Conservation (phyloP, 352 stramenopile species). For the Phytopythium helicoides region DNA sequence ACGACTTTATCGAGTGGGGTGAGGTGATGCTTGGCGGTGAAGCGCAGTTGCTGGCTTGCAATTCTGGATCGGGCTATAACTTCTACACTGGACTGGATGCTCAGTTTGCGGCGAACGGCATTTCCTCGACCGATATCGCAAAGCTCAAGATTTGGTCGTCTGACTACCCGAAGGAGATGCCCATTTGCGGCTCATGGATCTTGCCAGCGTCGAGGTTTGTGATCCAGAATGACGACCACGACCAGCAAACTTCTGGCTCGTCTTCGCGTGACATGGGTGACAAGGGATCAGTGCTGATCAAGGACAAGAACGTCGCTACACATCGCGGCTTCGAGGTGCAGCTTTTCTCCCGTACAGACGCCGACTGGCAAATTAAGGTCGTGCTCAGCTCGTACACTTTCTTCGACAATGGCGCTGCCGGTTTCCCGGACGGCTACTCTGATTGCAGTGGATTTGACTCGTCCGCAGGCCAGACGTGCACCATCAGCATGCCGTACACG, state of each 20-base stretch:
- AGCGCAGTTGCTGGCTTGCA: conserved; percentile 44
- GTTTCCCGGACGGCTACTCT: conserved; percentile 54
- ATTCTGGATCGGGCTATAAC: conserved; percentile 53
- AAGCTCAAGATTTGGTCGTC: conserved; percentile 83
- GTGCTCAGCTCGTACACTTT: conserved; percentile 74
- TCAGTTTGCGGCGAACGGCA: conserved; percentile 35
- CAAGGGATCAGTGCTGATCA: conserved; percentile 53
- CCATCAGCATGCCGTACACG: conserved; percentile 36
- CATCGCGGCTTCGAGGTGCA: conserved; percentile 58
- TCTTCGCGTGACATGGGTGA: conserved; percentile 49
- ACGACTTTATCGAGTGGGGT: conserved; percentile 66
- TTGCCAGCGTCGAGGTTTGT: conserved; percentile 57
- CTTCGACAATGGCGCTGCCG: conserved; percentile 38
- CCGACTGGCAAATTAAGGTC: conserved; percentile 67
- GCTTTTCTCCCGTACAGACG: conserved; percentile 51
- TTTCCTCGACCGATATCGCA: conserved; percentile 46
- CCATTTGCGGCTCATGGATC: conserved; percentile 63
- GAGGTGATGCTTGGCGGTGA: conserved; percentile 44
- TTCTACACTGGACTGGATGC: conserved; percentile 57
- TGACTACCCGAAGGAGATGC: conserved; percentile 60
- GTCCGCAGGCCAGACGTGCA: conserved; percentile 28
- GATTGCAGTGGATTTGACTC: conserved; percentile 41
- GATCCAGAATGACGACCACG: conserved; percentile 76
- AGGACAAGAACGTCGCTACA: conserved; percentile 36
- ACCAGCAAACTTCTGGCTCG: conserved; percentile 67